phyloP scores from a whole-genome alignment of 192 early-diverging fungal genomes.

The Backusella liffmaniae region DNA sequence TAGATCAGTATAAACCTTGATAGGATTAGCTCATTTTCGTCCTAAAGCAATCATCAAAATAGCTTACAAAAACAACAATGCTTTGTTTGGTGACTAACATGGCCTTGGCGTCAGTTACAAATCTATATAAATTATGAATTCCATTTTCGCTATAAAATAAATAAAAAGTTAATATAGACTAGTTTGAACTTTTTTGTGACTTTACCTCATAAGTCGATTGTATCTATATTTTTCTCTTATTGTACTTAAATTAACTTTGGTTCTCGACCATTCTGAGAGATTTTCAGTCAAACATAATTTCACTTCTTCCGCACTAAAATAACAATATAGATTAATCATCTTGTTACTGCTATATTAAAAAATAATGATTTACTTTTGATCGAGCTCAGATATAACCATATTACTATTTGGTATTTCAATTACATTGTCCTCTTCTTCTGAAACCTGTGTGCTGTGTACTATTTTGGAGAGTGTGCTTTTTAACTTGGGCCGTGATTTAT shows the following conservation, averaged over 20 bases:
- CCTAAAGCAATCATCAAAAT: not conserved
- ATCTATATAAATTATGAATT: not conserved
- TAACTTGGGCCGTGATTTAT: constrained; percentile 1
- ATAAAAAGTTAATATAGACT: not conserved
- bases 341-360: not conserved
- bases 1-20: constrained; percentile 52
- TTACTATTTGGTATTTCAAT: not conserved
- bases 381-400: not conserved
- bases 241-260: constrained; percentile 26
- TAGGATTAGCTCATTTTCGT: not conserved
- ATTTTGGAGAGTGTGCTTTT: constrained; percentile 3
- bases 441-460: not conserved
- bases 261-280: not conserved
- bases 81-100: constrained; percentile 12
- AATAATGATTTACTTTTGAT: not conserved
- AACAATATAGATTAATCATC: not conserved
- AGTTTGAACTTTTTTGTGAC: not conserved
- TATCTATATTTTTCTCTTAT: constrained; percentile 21
- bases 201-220: constrained; percentile 1
- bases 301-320: constrained; percentile 1
- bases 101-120: not conserved
- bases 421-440: constrained; percentile 1
- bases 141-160: not conserved
- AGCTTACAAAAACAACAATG: constrained; percentile 30
- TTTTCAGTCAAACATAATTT: not conserved